Evolutionary conservation across 2,329 filamentous ascomycete genomes (phyloP).

Genomic region (Aspergillus ustus): DNA sequence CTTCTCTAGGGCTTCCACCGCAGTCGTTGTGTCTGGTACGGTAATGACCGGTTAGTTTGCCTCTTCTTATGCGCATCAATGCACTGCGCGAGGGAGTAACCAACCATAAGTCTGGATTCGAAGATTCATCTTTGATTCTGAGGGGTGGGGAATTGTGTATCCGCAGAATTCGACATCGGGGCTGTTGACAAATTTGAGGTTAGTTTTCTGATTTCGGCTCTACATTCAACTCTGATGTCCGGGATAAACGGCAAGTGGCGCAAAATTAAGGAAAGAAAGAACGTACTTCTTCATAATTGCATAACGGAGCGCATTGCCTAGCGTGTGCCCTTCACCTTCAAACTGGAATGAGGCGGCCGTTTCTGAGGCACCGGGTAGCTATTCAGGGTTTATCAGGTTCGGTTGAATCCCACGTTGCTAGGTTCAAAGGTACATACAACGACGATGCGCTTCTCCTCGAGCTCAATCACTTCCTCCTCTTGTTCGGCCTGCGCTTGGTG

Average conservation of each 20-base stretch:
- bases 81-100: conserved; percentile 33
- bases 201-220: conserved; percentile 3
- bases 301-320: conserved; percentile 91
- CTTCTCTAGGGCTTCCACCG: conserved; percentile 86
- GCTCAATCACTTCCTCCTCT: conserved; percentile 40
- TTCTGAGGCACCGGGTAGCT: conserved; percentile 83
- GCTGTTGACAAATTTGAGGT: conserved; percentile 53
- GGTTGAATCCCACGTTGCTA: neutral
- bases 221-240: neutral
- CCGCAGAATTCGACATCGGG: conserved; percentile 97
- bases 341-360: conserved; percentile 96
- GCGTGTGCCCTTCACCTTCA: conserved; percentile 88
- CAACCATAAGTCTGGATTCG: conserved; percentile 95
- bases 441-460: conserved; percentile 60
- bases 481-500: conserved; percentile 53
- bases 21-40: conserved; percentile 68
- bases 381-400: conserved; percentile 4
- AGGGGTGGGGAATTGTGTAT: conserved; percentile 96
- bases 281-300: conserved; percentile 98
- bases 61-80: neutral
- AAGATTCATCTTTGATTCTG: conserved; percentile 94
- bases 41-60: neutral
- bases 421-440: conserved; percentile 55
- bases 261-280: neutral
- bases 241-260: neutral